A percentile compares a stretch with the other conserved stretches of the same genome.
phyloP scores from a whole-genome alignment of 805 yeast species.

The Ogataea pilisensis region DNA sequence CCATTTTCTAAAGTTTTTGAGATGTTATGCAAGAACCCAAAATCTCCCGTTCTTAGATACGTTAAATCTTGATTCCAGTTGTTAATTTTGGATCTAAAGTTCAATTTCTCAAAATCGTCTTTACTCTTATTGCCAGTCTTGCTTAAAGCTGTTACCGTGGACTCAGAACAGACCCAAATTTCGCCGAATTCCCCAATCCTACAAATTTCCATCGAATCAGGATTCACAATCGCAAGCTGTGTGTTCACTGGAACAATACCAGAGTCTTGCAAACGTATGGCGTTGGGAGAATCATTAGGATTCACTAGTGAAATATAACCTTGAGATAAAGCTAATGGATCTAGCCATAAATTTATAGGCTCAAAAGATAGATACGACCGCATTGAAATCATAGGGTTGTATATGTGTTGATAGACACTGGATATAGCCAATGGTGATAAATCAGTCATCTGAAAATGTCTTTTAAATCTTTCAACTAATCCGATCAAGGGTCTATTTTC shows the following conservation, averaged over 20 bases:
- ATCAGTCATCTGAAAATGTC: constrained; percentile 58
- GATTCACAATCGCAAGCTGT: constrained; percentile 90
- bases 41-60: constrained; percentile 87
- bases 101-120: constrained; percentile 42
- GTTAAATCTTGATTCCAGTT: constrained; percentile 60
- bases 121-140: constrained; percentile 32
- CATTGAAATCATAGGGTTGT: constrained; percentile 80
- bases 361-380: constrained; percentile 86
- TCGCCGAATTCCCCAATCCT: constrained; percentile 92
- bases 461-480: constrained; percentile 52
- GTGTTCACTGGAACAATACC: constrained; percentile 96
- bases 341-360: constrained; percentile 82
- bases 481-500: constrained; percentile 68
- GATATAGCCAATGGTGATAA: constrained; percentile 68
- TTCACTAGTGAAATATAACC: constrained; percentile 80
- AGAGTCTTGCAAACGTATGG: constrained; percentile 81
- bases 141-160: constrained; percentile 61
- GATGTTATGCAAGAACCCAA: constrained; percentile 85
- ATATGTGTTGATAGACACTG: constrained; percentile 70
- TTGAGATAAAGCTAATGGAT: constrained; percentile 83
- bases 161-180: constrained; percentile 93
- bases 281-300: constrained; percentile 63
- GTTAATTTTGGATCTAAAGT: constrained; percentile 59
- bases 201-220: constrained; percentile 79
- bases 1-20: constrained; percentile 31